Conservation (phyloP, 2,329 filamentous ascomycete species). For the Chaetomium sp. region DNA sequence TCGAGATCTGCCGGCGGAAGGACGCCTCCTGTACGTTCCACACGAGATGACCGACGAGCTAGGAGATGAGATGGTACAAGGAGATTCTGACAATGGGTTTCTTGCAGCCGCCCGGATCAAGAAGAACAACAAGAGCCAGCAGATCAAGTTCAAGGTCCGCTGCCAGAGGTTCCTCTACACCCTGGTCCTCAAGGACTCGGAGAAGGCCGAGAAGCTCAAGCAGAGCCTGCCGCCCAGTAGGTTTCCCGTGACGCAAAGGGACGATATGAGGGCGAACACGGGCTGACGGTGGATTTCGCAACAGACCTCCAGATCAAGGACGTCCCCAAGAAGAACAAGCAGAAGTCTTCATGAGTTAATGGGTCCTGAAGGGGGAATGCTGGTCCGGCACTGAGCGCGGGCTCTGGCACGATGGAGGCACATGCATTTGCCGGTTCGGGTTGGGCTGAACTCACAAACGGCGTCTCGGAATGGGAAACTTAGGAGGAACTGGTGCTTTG, state of each 20-base stretch:
- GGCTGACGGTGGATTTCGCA: constrained; percentile 32
- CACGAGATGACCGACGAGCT: constrained; percentile 23
- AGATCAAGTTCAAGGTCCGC: constrained; percentile 99
- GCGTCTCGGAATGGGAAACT: constrained; percentile 51
- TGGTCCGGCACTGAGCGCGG: constrained; percentile 23
- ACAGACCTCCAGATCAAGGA: constrained; percentile 57
- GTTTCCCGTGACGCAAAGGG: constrained; percentile 39
- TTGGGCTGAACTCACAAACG: constrained; percentile 45
- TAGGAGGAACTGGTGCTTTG: constrained; percentile 47
- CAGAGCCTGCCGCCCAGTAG: constrained; percentile 96
- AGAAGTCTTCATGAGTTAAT: constrained; percentile 31
- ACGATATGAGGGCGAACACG: neutral
- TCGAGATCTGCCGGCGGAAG: constrained; percentile 99
- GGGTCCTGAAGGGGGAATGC: constrained; percentile 23
- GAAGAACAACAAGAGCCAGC: constrained; percentile 86
- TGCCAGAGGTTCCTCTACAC: constrained; percentile 97
- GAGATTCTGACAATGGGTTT: constrained; percentile 25
- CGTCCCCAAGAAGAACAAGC: constrained; percentile 50
- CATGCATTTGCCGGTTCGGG: constrained; percentile 38
- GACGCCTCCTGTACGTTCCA: constrained; percentile 92
- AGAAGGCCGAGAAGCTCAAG: constrained; percentile 99
- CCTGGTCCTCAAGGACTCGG: constrained; percentile 94
- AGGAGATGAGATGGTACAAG: constrained; percentile 17
- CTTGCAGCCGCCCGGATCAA: constrained; percentile 80
- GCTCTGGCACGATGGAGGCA: constrained; percentile 34